Conservation (phyloP, 225 moss, liverwort and hornwort genomes). For the Asterella californica region DNA sequence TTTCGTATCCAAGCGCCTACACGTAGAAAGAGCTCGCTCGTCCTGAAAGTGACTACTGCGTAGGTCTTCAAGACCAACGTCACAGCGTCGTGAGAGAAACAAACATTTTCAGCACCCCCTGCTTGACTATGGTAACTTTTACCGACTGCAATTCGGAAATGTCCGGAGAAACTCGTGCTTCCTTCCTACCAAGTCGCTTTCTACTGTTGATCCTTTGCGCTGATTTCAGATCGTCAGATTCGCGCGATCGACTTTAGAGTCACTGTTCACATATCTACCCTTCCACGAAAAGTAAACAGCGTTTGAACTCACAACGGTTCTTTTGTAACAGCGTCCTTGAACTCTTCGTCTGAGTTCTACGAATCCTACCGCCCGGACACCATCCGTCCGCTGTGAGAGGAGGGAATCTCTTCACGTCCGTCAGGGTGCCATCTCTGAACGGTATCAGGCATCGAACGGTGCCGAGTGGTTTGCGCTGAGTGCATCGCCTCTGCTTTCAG, state of each 20-base stretch:
- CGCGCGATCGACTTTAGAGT: background rate
- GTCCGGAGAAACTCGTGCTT: background rate
- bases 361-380: background rate
- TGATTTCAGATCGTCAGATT: background rate
- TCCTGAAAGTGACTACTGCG: background rate
- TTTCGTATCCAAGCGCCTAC: background rate
- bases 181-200: background rate
- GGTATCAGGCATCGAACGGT: background rate
- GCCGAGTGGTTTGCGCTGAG: background rate
- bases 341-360: background rate
- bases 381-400: background rate
- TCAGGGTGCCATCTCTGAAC: background rate
- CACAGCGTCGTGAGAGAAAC: background rate
- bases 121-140: background rate
- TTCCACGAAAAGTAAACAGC: conserved; percentile 31
- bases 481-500: background rate
- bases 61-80: background rate
- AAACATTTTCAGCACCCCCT: background rate
- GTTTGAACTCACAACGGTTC: conserved; percentile 42
- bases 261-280: conserved; percentile 26
- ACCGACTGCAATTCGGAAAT: background rate
- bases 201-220: background rate
- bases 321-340: conserved; percentile 24
- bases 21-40: background rate
- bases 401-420: background rate